These are phyloP conservation scores for Lentinula aciculospora DNA, from an alignment of 768 basidiomycete species.

Conservation along the genomic window DNA sequence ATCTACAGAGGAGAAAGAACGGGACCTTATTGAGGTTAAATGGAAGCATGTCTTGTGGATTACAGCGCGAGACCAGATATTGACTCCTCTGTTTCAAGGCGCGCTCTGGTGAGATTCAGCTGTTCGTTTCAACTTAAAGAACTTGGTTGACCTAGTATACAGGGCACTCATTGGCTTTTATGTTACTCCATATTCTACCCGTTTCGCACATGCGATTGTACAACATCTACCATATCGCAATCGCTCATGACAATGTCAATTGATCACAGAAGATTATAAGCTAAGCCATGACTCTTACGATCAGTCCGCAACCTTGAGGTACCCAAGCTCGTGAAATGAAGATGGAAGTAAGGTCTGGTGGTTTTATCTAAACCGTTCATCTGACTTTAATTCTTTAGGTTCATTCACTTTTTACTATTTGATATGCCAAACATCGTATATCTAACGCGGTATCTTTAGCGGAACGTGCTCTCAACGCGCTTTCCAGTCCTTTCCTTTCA, in stretches of 20 bases:
- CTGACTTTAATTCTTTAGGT: no score
- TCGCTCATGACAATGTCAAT: neutral
- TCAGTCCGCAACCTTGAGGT: no score
- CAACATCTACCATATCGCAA: neutral
- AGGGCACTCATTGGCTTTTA: neutral
- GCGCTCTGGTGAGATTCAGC: constrained; percentile 50
- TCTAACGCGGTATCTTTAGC: neutral
- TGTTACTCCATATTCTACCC: neutral
- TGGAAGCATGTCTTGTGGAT: constrained; percentile 60
- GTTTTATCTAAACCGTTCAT: no score
- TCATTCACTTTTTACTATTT: no score
- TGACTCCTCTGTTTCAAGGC: constrained; percentile 65
- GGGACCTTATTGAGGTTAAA: constrained; percentile 36
- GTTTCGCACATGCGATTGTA: neutral
- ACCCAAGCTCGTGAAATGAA: no score
- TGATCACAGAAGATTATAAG: no score
- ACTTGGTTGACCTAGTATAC: no score
- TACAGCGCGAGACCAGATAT: constrained; percentile 62
- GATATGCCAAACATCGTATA: no score
- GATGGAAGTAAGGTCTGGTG: no score
- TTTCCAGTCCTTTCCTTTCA: neutral
- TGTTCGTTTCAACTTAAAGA: no score
- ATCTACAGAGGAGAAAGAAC: neutral
- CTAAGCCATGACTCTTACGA: no score
- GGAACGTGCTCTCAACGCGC: neutral